Conservation (phyloP, 768 basidiomycete species). For the Rhodosporidiobolus sp. region DNA sequence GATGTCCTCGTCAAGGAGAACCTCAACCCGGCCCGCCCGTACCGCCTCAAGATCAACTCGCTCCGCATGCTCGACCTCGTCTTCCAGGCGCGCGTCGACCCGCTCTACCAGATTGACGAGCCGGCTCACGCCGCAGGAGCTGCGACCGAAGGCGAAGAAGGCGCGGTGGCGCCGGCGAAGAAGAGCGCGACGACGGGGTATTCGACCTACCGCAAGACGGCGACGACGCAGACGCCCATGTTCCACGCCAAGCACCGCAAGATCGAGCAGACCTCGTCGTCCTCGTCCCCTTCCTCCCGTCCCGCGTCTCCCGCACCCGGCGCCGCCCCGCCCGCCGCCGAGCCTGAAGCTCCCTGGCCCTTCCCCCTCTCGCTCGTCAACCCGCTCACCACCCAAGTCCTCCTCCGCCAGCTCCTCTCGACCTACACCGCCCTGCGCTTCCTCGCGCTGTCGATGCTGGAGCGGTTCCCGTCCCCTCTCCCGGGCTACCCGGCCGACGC, state of each 20-base stretch:
- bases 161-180: background rate
- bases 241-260: slow-evolving; percentile 19
- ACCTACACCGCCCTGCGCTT: slow-evolving; percentile 35
- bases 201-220: slow-evolving; percentile 34
- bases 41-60: slow-evolving; percentile 37
- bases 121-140: background rate
- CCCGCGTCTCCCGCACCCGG: background rate
- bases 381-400: slow-evolving; percentile 25
- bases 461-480: slow-evolving; percentile 34
- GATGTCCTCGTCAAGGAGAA: slow-evolving; percentile 12
- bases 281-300: background rate
- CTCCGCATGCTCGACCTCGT: slow-evolving; percentile 35
- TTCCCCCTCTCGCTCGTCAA: slow-evolving; percentile 26
- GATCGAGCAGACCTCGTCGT: background rate
- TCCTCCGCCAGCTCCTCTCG: slow-evolving; percentile 34
- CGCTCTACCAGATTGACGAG: slow-evolving; percentile 14
- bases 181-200: slow-evolving; percentile 24
- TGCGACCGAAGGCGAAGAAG: background rate
- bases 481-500: slow-evolving; percentile 32
- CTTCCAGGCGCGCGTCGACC: slow-evolving; percentile 32
- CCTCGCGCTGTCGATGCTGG: slow-evolving; percentile 33
- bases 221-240: slow-evolving; percentile 21
- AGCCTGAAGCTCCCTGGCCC: slow-evolving; percentile 21
- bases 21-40: slow-evolving; percentile 35
- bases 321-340: background rate